A percentile compares a stretch with the other conserved stretches of the same genome.
phyloP scores from a whole-genome alignment of 345 rosid species.

The Noccaea bulbosa region DNA sequence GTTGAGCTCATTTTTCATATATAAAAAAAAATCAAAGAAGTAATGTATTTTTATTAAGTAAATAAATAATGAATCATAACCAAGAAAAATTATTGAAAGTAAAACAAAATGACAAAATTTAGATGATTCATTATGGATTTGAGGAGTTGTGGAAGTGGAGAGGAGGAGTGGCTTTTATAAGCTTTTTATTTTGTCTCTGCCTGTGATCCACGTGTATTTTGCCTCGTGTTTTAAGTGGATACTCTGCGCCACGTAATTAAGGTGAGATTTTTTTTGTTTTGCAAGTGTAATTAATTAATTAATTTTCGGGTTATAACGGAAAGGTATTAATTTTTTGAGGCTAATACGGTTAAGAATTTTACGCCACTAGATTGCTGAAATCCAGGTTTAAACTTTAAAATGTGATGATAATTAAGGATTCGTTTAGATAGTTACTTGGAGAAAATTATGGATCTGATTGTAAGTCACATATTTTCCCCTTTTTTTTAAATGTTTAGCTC shows the following conservation, averaged over 20 bases:
- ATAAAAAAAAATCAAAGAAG: background rate
- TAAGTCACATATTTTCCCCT: conserved; percentile 14
- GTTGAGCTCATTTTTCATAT: conserved; percentile 35
- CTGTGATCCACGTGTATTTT: conserved; percentile 26
- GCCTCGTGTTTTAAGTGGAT: conserved; percentile 17
- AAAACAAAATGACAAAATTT: conserved; percentile 19
- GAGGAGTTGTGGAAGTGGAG: background rate
- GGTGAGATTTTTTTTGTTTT: background rate
- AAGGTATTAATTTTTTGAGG: background rate
- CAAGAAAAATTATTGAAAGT: background rate
- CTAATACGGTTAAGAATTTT: conserved; percentile 22
- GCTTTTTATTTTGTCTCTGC: background rate
- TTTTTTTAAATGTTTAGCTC: conserved; percentile 4
- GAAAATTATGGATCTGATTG: conserved; percentile 30
- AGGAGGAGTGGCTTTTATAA: conserved; percentile 32
- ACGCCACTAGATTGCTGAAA: conserved; percentile 42
- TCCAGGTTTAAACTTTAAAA: conserved; percentile 2
- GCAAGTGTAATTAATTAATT: conserved; percentile 12
- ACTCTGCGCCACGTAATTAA: conserved; percentile 12
- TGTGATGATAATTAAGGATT: conserved; percentile 13
- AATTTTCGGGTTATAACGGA: background rate
- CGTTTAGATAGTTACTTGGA: conserved; percentile 14
- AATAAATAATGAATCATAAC: background rate
- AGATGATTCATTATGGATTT: background rate
- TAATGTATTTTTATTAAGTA: conserved; percentile 9